Percentiles rank a stretch among this genome's conserved stretches.
Evolutionary conservation across 2,329 filamentous ascomycete genomes (phyloP).

Genomic region (Hymenoscyphus albidus): DNA sequence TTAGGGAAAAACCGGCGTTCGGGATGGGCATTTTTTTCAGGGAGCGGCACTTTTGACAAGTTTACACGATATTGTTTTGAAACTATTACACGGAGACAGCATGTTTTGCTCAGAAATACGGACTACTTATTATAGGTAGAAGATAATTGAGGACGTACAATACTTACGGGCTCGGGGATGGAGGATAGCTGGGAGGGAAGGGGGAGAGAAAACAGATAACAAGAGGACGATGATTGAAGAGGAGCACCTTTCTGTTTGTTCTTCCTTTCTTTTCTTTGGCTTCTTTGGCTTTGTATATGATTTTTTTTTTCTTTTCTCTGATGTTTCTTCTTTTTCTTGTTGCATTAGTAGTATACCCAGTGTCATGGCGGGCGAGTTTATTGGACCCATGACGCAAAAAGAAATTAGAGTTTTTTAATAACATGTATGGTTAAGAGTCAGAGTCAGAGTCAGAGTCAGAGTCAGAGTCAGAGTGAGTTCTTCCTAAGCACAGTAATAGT

Average conservation of each 20-base stretch:
- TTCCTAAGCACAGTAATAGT: too few relatives aligned
- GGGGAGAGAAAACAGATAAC: background rate
- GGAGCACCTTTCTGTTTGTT: conserved; percentile 16
- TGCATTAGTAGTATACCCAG: conserved; percentile 34
- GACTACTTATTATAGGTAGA: conserved; percentile 14
- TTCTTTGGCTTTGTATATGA: conserved; percentile 29
- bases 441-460: too few relatives aligned
- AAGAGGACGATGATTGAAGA: conserved; percentile 2
- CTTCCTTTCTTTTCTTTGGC: conserved; percentile 18
- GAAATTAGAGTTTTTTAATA: background rate
- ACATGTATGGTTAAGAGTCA: too few relatives aligned
- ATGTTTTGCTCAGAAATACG: conserved; percentile 20
- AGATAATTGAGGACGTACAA: conserved; percentile 13
- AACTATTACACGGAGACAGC: conserved; percentile 17
- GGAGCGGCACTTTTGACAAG: conserved; percentile 24
- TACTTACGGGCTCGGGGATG: background rate
- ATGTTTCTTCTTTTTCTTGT: conserved; percentile 16
- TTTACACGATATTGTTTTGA: conserved; percentile 31
- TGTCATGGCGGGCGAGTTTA: conserved; percentile 17
- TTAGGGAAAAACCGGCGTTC: conserved; percentile 27
- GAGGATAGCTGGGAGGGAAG: background rate
- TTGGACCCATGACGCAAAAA: conserved; percentile 16
- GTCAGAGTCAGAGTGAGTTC: too few relatives aligned
- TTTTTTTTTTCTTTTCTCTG: conserved; percentile 21
- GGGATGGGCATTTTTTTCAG: conserved; percentile 22